Evolutionary conservation across 441 rosid species (phyloP).

Genomic region (Biscutella laevigata): DNA sequence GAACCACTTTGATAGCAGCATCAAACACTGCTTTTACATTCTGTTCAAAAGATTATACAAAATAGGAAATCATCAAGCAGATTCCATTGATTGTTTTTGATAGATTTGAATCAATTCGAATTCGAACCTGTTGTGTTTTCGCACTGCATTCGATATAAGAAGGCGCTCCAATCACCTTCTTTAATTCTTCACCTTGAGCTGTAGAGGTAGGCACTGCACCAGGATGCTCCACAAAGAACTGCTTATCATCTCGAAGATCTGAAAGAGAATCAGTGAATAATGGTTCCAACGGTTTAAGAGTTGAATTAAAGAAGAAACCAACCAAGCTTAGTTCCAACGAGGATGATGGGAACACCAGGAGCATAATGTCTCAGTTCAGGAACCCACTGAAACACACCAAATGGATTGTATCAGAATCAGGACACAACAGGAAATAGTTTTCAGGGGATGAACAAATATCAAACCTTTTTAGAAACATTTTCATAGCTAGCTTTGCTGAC

Average conservation of each 20-base stretch:
- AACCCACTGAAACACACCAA: constrained; percentile 56
- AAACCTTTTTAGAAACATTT: constrained; percentile 75
- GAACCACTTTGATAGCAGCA: constrained; percentile 88
- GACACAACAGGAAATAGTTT: background rate
- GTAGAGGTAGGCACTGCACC: too few species aligned
- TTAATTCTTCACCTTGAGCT: constrained; percentile 88
- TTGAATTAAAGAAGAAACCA: constrained; percentile 27
- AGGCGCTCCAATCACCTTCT: constrained; percentile 70
- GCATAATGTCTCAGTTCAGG: constrained; percentile 93
- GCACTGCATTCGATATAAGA: constrained; percentile 87
- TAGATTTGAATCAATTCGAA: background rate
- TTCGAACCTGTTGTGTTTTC: constrained; percentile 96
- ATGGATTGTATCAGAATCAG: constrained; percentile 16
- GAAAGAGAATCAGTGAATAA: constrained; percentile 19
- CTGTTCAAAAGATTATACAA: constrained; percentile 33
- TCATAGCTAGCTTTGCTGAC: constrained; percentile 95
- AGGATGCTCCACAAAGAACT: too few species aligned
- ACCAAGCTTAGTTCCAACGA: constrained; percentile 92
- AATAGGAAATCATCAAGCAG: background rate
- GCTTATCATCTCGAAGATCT: too few species aligned
- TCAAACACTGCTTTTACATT: constrained; percentile 92
- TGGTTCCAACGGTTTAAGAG: too few species aligned
- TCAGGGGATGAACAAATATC: background rate
- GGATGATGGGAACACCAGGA: constrained; percentile 86
- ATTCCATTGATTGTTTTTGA: background rate